These are phyloP conservation scores for Phytophthora cactorum DNA, from an alignment of 352 stramenopile genomes.

Conservation along the genomic window DNA sequence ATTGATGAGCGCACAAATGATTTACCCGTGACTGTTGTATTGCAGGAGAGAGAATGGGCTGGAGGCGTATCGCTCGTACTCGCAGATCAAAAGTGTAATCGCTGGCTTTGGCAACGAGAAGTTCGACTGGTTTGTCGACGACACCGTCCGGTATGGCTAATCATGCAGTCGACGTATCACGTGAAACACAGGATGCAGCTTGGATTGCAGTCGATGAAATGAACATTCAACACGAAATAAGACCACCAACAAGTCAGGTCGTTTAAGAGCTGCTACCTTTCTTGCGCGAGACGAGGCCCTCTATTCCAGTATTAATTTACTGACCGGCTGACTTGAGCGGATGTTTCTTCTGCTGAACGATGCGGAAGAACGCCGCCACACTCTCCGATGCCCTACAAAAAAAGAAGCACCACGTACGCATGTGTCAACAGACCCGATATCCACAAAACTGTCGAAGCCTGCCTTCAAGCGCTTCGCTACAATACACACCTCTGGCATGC, in stretches of 20 bases:
- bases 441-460: too few species aligned
- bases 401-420: not conserved
- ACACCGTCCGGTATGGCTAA: conserved; percentile 64
- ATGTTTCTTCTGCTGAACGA: conserved; percentile 84
- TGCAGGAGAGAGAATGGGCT: conserved; percentile 87
- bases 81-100: conserved; percentile 80
- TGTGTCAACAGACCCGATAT: not conserved
- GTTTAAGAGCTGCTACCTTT: conserved; percentile 6
- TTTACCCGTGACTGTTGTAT: not conserved
- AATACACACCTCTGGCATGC: conserved; percentile 68
- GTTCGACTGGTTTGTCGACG: conserved; percentile 83
- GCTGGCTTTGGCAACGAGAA: conserved; percentile 61
- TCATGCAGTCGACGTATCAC: not conserved
- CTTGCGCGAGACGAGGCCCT: conserved; percentile 3
- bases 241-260: not conserved
- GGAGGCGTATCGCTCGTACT: conserved; percentile 73
- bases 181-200: too few species aligned
- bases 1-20: not conserved
- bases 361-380: conserved; percentile 76
- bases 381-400: conserved; percentile 66
- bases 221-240: not conserved
- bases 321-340: conserved; percentile 30
- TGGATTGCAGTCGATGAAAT: not conserved
- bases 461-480: not conserved
- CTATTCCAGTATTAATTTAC: conserved; percentile 33